phyloP scores from a whole-genome alignment of 1,284 basidiomycete genomes.

The Golubevia pallescens region DNA sequence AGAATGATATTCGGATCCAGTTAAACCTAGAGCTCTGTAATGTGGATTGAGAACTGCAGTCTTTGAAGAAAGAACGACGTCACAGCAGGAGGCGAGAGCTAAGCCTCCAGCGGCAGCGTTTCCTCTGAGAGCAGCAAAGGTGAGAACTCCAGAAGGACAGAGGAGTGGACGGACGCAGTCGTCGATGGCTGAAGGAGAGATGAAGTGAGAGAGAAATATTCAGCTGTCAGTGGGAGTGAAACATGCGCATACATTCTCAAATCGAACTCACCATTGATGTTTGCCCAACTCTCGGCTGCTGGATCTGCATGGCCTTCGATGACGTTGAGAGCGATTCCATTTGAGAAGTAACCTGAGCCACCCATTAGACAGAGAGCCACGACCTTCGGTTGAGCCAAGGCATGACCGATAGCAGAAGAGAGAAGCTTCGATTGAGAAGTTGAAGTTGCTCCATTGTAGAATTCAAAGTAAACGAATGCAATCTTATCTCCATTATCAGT shows the following conservation, averaged over 20 bases:
- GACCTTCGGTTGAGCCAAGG: slow-evolving; percentile 60
- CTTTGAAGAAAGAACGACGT: slow-evolving; percentile 65
- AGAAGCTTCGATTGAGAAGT: slow-evolving; percentile 66
- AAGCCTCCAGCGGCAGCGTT: slow-evolving; percentile 68
- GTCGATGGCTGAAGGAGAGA: slow-evolving; percentile 55
- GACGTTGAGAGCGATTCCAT: slow-evolving; percentile 68
- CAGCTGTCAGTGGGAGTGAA: slow-evolving; percentile 48
- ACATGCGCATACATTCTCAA: slow-evolving; percentile 65
- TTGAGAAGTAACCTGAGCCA: slow-evolving; percentile 65
- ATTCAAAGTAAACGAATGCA: slow-evolving; percentile 67
- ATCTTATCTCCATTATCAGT: slow-evolving; percentile 39
- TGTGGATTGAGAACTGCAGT: slow-evolving; percentile 67
- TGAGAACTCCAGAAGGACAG: slow-evolving; percentile 65
- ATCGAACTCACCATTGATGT: slow-evolving; percentile 65
- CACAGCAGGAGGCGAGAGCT: slow-evolving; percentile 66
- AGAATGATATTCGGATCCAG: slow-evolving; percentile 67
- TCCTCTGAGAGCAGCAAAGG: slow-evolving; percentile 66
- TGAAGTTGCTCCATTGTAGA: slow-evolving; percentile 67
- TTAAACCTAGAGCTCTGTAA: slow-evolving; percentile 67
- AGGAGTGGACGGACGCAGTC: slow-evolving; percentile 56
- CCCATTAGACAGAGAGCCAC: slow-evolving; percentile 66
- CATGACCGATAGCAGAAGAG: slow-evolving; percentile 64
- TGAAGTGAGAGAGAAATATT: slow-evolving; percentile 10
- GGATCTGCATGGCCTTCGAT: slow-evolving; percentile 66
- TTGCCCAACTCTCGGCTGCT: slow-evolving; percentile 66